Evolutionary conservation across 2,329 filamentous ascomycete genomes (phyloP), one percentile per base, ranked within the genome.

Genomic region (Sphaerulina vaccinii): DNA sequence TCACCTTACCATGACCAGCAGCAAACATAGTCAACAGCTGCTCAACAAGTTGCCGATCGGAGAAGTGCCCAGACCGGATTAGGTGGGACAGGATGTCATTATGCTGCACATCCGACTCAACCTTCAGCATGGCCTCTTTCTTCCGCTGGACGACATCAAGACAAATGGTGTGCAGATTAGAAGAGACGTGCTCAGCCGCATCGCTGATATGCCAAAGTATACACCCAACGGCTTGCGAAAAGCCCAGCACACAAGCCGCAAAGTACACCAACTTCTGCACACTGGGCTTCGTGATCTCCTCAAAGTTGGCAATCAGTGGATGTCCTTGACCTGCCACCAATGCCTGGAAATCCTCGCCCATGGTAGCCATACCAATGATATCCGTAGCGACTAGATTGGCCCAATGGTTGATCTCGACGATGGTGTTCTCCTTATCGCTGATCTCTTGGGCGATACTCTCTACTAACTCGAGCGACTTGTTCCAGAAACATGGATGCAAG

Each of bases 401-500:
- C 60, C 69, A 74, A 47, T 73, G 70, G 22, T 72, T 71, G 42
- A 75, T 65, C 51, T 75, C 72, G 0, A 74, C 59, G 5, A 57
- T 60, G 11, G 67, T 54, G 5, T 52, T 55, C 35, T 55, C 52
- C 44, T 43, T 51, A 3, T 62, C 71, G 3, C 70, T 65, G n/a
- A 82, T 66, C 21, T 77, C 70, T 8, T 71, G 68, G 1, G 75
- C 78, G 68, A 95, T 84, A 43, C 79, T 78, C 16, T 79, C 70
- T 4, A 84, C 82, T 61, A 85, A 80, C 65, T 92, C 85, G 6
- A 79, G 70, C 1, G 85, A 80, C 71, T 95, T 95, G 16, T 72
- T 63, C 90, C 90, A 96, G 70, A 96, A 95, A 5, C 86, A 73
- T 0, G 89, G 86, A 62, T 95, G 93, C 11, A 96, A 73, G 52